Percentiles rank a stretch among this genome's conserved stretches.
Conservation (phyloP, 495 filamentous ascomycete genomes). For the Annulohypoxylon nitens region DNA sequence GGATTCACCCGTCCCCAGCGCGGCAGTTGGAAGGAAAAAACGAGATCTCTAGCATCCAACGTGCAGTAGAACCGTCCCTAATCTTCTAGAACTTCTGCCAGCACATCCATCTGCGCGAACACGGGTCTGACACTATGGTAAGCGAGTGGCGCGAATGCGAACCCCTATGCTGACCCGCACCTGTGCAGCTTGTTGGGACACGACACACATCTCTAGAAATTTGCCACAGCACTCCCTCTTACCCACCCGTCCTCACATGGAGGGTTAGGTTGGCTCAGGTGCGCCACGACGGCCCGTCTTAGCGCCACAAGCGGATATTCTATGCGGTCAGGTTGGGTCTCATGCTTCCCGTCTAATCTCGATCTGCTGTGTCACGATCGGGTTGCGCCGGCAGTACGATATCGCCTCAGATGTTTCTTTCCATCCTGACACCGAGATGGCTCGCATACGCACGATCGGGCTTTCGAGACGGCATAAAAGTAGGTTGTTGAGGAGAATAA, state of each 20-base stretch:
- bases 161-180: not conserved
- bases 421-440: not conserved
- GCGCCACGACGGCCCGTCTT: conserved; percentile 19
- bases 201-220: conserved; percentile 7
- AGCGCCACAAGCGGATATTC: conserved; percentile 2
- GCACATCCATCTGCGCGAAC: not conserved
- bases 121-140: not conserved
- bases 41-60: not conserved
- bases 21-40: not conserved
- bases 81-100: not conserved
- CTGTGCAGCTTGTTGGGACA: conserved; percentile 12
- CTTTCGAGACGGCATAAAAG: not conserved
- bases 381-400: conserved; percentile 4
- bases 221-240: not conserved
- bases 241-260: conserved; percentile 4
- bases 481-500: conserved; percentile 3
- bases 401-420: not conserved
- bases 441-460: conserved; percentile 4
- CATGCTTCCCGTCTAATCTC: not conserved
- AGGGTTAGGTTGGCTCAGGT: not conserved
- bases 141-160: conserved; percentile 7
- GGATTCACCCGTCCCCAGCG: no score
- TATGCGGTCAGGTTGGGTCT: not conserved
- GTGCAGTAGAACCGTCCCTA: not conserved
- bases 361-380: not conserved